Evolutionary conservation across 2,329 filamentous ascomycete genomes (phyloP).

Genomic region (Cordyceps tenuipes): DNA sequence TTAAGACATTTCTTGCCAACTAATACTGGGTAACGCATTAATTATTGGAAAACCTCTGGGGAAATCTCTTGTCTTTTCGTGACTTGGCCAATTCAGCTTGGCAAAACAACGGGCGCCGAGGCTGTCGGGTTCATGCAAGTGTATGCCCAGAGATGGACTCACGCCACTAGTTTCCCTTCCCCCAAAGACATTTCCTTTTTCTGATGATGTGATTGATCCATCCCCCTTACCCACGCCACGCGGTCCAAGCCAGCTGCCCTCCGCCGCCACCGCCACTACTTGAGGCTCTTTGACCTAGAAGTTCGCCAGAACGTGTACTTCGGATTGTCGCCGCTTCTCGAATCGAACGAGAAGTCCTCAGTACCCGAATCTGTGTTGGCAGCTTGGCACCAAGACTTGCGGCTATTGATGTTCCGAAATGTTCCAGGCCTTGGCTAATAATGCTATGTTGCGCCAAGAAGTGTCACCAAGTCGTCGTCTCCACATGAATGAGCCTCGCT

Average conservation of each 20-base stretch:
- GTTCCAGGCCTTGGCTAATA: neutral
- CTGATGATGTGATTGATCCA: neutral
- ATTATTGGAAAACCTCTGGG: neutral
- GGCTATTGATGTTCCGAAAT: slow-evolving; percentile 2
- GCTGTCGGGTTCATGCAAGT: neutral
- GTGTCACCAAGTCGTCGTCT: neutral
- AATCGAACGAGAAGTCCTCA: neutral
- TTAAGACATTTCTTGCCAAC: neutral
- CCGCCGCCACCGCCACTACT: slow-evolving; percentile 1
- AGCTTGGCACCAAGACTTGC: neutral
- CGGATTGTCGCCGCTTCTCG: neutral
- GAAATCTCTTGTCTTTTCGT: neutral
- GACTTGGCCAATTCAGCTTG: neutral
- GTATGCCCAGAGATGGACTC: slow-evolving; percentile 4
- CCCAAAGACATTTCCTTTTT: neutral
- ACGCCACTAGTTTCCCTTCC: neutral
- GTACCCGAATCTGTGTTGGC: neutral
- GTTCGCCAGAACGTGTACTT: neutral
- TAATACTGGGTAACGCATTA: neutral
- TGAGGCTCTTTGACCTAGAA: neutral
- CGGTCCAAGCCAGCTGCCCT: neutral
- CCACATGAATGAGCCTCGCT: neutral
- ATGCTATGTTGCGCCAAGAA: neutral
- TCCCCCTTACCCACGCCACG: slow-evolving; percentile 5
- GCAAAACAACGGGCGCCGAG: neutral